A percentile compares a stretch with the other conserved stretches of the same genome.
Conservation (phyloP, 495 filamentous ascomycete species). For the Corynascus novoguineensis region DNA sequence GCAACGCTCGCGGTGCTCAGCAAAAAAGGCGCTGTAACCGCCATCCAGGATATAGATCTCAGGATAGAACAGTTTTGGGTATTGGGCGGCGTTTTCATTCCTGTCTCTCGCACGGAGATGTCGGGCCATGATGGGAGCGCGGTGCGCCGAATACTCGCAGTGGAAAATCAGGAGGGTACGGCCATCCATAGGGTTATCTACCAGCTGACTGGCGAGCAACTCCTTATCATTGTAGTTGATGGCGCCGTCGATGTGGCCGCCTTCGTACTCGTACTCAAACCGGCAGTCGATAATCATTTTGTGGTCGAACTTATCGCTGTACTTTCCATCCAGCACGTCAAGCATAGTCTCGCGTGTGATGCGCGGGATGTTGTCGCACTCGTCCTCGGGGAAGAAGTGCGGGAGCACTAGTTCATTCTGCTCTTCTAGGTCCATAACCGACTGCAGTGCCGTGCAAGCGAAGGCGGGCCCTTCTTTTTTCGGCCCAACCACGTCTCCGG, state of each 20-base stretch:
- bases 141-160: slow-evolving; percentile 97
- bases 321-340: slow-evolving; percentile 82
- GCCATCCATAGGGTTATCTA: slow-evolving; percentile 55
- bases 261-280: slow-evolving; percentile 98
- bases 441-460: slow-evolving; percentile 50
- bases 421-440: slow-evolving; percentile 70
- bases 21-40: slow-evolving; percentile 90
- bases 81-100: slow-evolving; percentile 68
- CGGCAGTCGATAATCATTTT: slow-evolving; percentile 89
- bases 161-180: slow-evolving; percentile 85
- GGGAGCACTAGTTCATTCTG: slow-evolving; percentile 68
- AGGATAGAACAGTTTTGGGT: slow-evolving; percentile 84
- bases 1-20: slow-evolving; percentile 68
- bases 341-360: slow-evolving; percentile 76
- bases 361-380: slow-evolving; percentile 77
- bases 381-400: slow-evolving; percentile 75
- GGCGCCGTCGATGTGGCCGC: slow-evolving; percentile 88
- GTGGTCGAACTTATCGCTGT: slow-evolving; percentile 63
- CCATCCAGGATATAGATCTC: slow-evolving; percentile 97
- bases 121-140: slow-evolving; percentile 93
- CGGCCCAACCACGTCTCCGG: slow-evolving; percentile 74
- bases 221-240: slow-evolving; percentile 97
- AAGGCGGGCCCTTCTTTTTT: slow-evolving; percentile 51
- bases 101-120: slow-evolving; percentile 86
- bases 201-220: slow-evolving; percentile 67